Evolutionary conservation across 495 filamentous ascomycete genomes (phyloP), one percentile per base, ranked within the genome.

Genomic region (Aspergillus nanangensis): DNA sequence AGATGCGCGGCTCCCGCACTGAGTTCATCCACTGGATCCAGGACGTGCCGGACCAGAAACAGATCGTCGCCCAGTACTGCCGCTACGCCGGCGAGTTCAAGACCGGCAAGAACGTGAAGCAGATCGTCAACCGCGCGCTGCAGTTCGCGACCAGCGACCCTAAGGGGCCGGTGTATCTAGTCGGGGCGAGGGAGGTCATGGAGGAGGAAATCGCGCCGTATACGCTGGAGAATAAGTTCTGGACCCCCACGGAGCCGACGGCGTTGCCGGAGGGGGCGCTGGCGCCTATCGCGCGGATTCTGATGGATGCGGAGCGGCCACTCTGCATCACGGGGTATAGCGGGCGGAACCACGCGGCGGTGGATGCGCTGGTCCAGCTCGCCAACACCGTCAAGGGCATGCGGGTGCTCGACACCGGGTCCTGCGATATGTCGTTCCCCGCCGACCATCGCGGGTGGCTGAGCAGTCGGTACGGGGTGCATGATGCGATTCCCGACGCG

Each of bases 11-110:
- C 21, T 56, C 51, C 9, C 53, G 60, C 11, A 58, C 58, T 2
- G 61, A 61, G 25, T 47, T 58, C 48, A 44, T 56, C 4, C 58
- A 64, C 24, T 64, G 55, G 55, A 51, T 52, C 38, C 61, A 61
- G n/a, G n/a, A n/a, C n/a, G n/a, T n/a, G n/a, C n/a, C n/a, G n/a
- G n/a, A n/a, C n/a, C n/a, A n/a, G n/a, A 42, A 45, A 13, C 48
- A 44, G 3, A 41, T 61, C 33, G 50, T 61, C n/a, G 41, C 52
- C 9, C 55, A 44, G 15, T 64, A 64, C 34, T 53, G 52, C 27
- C 49, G 55, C 1, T 61, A 55, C 46, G 53, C 44, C 18, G 51
- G 46, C 17, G 58, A 63, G 45, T 58, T 63, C 32, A 57, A 55
- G 33, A 48, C 48, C 10, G 45, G 44, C 10, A 25, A 57, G 15